Conservation (phyloP, 2,329 filamentous ascomycete genomes). For the Fusarium chuoi region DNA sequence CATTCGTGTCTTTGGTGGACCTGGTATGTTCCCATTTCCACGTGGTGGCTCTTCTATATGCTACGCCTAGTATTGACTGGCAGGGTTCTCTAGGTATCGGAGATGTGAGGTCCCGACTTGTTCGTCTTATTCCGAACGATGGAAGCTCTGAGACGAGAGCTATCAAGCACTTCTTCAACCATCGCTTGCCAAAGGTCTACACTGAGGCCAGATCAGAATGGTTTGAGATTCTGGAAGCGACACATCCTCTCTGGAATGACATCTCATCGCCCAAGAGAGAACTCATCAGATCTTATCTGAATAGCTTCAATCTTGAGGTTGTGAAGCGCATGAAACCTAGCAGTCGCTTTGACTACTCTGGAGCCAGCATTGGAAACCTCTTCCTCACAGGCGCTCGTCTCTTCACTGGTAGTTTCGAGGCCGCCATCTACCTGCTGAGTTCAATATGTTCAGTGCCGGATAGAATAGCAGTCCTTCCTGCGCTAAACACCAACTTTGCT, state of each 20-base stretch:
- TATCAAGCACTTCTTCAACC: conserved; percentile 87
- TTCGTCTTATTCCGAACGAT: conserved; percentile 82
- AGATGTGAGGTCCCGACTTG: conserved; percentile 70
- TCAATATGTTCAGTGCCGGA: conserved; percentile 87
- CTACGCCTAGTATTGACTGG: not conserved
- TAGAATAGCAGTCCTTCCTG: conserved; percentile 82
- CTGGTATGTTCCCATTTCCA: conserved; percentile 63
- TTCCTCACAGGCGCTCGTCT: conserved; percentile 87
- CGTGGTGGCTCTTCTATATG: conserved; percentile 18
- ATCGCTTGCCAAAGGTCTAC: conserved; percentile 72
- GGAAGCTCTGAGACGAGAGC: conserved; percentile 74
- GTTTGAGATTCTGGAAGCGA: conserved; percentile 88
- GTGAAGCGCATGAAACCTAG: conserved; percentile 78
- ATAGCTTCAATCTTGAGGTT: conserved; percentile 80
- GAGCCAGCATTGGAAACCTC: conserved; percentile 80
- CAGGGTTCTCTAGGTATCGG: conserved; percentile 62
- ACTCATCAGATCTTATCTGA: conserved; percentile 80
- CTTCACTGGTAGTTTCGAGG: conserved; percentile 93
- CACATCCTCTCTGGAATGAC: conserved; percentile 77
- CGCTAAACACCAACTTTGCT: conserved; percentile 94
- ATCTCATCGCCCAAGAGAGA: conserved; percentile 79
- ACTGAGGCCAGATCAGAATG: conserved; percentile 80
- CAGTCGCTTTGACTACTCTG: conserved; percentile 80
- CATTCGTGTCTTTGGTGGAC: conserved; percentile 93
- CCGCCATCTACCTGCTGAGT: conserved; percentile 88